These are phyloP conservation scores for Blastobotrys arbuscula DNA, from an alignment of 1,139 yeast genomes.

Conservation along the genomic window DNA sequence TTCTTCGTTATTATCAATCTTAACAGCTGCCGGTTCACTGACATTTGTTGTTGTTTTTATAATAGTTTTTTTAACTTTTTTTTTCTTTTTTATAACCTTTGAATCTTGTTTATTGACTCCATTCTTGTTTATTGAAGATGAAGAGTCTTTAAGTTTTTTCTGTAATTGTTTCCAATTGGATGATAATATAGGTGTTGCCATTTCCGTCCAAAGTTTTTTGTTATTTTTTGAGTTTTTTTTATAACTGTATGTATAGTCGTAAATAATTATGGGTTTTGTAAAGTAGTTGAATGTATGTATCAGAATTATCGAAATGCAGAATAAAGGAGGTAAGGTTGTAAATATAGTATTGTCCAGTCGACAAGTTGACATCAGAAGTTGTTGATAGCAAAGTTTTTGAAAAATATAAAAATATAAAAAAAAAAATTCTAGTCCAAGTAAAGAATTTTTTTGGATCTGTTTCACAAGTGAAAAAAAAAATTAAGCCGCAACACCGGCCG, in stretches of 20 bases:
- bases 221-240: background rate
- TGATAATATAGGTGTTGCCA: constrained; percentile 15
- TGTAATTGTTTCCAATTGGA: constrained; percentile 23
- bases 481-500: no score
- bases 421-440: no score
- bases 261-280: background rate
- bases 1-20: background rate
- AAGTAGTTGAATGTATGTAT: background rate
- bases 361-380: background rate
- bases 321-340: background rate
- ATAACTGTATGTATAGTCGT: background rate
- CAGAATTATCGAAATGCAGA: background rate
- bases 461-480: no score
- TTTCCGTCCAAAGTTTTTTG: constrained; percentile 1
- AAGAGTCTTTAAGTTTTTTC: constrained; percentile 14
- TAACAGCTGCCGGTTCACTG: background rate
- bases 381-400: no score
- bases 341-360: background rate
- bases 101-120: constrained; percentile 4
- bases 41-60: background rate
- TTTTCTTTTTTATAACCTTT: background rate
- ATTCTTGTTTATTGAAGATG: background rate
- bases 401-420: no score
- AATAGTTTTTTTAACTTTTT: background rate
- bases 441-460: no score